These are phyloP conservation scores for Eurotiales sp. DNA, from an alignment of 2,329 filamentous ascomycete genomes.

Conservation along the genomic window DNA sequence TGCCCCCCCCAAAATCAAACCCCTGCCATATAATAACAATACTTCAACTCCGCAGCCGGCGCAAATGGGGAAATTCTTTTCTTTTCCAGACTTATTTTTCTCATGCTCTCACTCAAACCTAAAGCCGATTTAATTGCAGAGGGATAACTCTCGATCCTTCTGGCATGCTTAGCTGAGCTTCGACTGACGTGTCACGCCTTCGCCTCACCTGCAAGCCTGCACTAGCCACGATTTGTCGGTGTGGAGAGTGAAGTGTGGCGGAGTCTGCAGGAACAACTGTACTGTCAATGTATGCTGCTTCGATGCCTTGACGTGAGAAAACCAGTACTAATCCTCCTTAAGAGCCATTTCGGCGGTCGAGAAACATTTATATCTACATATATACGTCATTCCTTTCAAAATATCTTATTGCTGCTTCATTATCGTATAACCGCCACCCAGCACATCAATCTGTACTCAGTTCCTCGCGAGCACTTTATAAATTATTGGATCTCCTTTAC, in stretches of 20 bases:
- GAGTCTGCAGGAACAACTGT: conserved; percentile 22
- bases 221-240: conserved; percentile 15
- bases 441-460: too few relatives aligned
- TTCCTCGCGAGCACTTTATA: not conserved
- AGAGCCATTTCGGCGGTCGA: not conserved
- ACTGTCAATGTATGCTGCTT: conserved; percentile 6
- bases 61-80: conserved; percentile 7
- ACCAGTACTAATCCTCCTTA: not conserved
- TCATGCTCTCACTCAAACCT: not conserved
- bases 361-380: conserved; percentile 3
- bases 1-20: not conserved
- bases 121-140: not conserved
- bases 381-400: conserved; percentile 2
- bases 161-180: conserved; percentile 11
- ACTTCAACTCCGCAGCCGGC: conserved; percentile 4
- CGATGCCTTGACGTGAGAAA: not conserved
- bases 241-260: conserved; percentile 31
- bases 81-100: conserved; percentile 1
- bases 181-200: conserved; percentile 16
- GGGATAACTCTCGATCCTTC: too few relatives aligned
- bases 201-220: conserved; percentile 15
- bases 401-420: conserved; percentile 1
- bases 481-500: not conserved
- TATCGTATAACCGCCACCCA: not conserved
- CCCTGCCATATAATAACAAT: conserved; percentile 9